phyloP scores from a whole-genome alignment of 305 asterid genomes.

The Fraxinus sp. region DNA sequence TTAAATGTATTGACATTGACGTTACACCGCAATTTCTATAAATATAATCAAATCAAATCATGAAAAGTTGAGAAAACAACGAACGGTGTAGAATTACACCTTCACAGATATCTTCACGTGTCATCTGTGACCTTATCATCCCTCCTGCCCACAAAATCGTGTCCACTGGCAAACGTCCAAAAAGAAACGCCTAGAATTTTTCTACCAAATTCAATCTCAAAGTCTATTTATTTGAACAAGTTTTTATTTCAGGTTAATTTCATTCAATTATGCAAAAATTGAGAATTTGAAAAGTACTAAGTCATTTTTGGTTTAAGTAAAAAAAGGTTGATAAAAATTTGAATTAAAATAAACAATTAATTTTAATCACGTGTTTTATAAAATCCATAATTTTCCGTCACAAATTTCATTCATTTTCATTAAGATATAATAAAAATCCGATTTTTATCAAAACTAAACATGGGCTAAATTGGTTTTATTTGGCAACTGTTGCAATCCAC shows the following conservation, averaged over 20 bases:
- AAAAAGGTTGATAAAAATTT: background rate
- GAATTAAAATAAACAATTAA: background rate
- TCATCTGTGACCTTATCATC: constrained; percentile 26
- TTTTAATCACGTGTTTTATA: background rate
- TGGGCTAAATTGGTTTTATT: background rate
- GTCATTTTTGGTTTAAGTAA: background rate
- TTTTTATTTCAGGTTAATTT: background rate
- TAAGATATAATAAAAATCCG: background rate
- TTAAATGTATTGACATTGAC: background rate
- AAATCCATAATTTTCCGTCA: background rate
- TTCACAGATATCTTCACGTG: constrained; percentile 34
- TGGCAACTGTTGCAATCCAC: background rate
- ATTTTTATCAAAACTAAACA: background rate
- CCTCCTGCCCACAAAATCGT: background rate
- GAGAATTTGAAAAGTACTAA: background rate
- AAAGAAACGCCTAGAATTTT: constrained; percentile 5
- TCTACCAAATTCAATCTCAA: background rate
- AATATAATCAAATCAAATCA: background rate
- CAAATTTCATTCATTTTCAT: background rate
- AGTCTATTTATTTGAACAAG: background rate
- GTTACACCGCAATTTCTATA: background rate
- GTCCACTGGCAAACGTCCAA: constrained; percentile 29
- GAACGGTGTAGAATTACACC: constrained; percentile 38
- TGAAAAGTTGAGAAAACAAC: background rate
- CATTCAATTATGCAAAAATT: background rate